Conservation (phyloP, 2,329 filamentous ascomycete genomes). For the Pyrenophora graminea region DNA sequence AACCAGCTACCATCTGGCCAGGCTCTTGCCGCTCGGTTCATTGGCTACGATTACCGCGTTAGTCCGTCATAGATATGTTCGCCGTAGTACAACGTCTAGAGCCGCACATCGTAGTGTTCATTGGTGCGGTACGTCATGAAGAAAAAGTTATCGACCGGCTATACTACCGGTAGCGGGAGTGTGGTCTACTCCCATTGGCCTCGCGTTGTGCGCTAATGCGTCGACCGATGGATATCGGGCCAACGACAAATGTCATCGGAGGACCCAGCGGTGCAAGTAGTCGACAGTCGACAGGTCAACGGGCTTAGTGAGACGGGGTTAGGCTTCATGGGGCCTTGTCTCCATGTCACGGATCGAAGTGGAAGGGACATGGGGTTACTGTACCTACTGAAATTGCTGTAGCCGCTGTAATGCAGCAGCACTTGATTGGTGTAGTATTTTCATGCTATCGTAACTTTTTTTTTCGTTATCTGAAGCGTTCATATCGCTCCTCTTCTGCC, state of each 20-base stretch:
- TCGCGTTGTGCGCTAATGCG: constrained; percentile 2
- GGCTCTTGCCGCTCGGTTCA: background rate
- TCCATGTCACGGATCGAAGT: background rate
- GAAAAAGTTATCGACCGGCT: background rate
- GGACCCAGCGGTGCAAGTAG: background rate
- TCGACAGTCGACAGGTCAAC: constrained; percentile 1
- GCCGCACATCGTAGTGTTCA: background rate
- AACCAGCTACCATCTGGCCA: background rate
- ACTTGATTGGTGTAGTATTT: background rate
- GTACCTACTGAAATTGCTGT: background rate
- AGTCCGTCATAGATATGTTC: constrained; percentile 4
- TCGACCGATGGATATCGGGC: constrained; percentile 4
- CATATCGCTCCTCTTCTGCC: constrained; percentile 66
- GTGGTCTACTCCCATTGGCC: constrained; percentile 9
- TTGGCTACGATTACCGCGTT: background rate
- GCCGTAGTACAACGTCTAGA: background rate
- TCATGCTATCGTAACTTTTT: background rate
- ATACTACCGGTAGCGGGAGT: constrained; percentile 1
- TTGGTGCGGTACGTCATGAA: constrained; percentile 8
- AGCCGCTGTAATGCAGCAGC: background rate
- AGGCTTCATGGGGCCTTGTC: background rate
- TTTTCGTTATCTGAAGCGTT: constrained; percentile 51
- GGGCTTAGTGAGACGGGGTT: constrained; percentile 3
- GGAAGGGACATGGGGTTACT: background rate
- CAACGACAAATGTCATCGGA: background rate